Base-by-base conservation (phyloP, 202 grass and related monocot species). In the Carex arenaria region DNA sequence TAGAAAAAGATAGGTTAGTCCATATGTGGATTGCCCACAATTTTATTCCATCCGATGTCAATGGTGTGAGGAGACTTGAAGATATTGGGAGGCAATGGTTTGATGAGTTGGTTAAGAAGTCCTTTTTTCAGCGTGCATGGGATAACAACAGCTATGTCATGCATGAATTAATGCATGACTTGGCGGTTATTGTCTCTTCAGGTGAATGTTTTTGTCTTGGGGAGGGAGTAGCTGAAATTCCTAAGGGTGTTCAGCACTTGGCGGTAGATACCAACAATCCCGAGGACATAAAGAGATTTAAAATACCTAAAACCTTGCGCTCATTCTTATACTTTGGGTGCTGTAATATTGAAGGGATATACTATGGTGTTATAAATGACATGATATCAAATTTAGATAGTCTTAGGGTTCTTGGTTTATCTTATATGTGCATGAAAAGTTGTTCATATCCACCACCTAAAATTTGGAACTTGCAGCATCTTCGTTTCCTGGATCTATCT, bases 11-110 rank as follows among this genome's bases (percentile, higher is more conserved):
- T 32, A 87, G 83, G 60, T 71, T 89, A 36, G 5, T 91, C 54
- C 66, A 75, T 15, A 87, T 92, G 90, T 92, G 90, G 89, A 86
- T 88, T 36, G 75, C 62, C 23, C 62, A 30, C 12, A 87, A 85
- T 59, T 91, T 91, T 34, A 63, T 91, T 91, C 62, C 36, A 53
- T 12, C 34, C 18, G 31, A 76, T 76, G 14, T 23, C 18, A 7
- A 1, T 20, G n/a, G n/a, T 23, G 45, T 2, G 10, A 54, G 0
- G 22, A 26, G 7, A 12, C 20, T 54, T 0, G 72, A 76, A 20
- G 72, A 76, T 76, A 28, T 76, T 31, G 72, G 38, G 5, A 18
- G 17, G 11, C 18, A 54, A 23, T 76, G 72, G 45, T 76, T 76
- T 55, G 45, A 76, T 53, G 23, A 56, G n/a, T 53, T 76, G 54